Evolutionary conservation across 2,329 filamentous ascomycete species (phyloP), one percentile per base, ranked within the genome.

Genomic region (Fusarium chlamydosporum): DNA sequence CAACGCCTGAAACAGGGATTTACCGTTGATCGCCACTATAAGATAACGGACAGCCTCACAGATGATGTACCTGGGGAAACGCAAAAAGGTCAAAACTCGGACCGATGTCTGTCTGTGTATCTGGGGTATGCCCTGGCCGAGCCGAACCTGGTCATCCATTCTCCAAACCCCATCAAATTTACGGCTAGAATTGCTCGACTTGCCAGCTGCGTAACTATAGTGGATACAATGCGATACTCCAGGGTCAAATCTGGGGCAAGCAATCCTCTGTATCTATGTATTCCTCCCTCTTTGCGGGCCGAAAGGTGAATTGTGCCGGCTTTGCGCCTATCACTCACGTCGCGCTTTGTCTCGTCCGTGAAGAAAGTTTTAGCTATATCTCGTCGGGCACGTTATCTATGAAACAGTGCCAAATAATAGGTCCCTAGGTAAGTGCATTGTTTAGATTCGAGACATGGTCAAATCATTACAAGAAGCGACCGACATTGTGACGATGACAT

Each of bases 171-270:
- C 41, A n/a, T 6, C 6, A 18, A n/a, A 10, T 13, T 13, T 16
- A 6, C 33, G 20, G 46, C 46, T 50, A 50, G 11, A 50, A 20
- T 50, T 37, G 46, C 46, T 50, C 26, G 11, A 50, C 46, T 50
- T 37, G 33, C 23, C 46, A 50, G n/a, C 6, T 10, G 6, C 8
- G 8, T 8, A 27, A 9, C 8, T 18, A 20, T 6, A 18, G 47
- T 50, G 47, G 47, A 4, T 35, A 29, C 26, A 16, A 18, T n/a
- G 29, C n/a, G 26, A 29, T 45, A 29, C 16, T n/a, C 7, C 15
- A n/a, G 34, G 26, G 23, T 43, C 18, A 41, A 23, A 16, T 41
- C 38, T 41, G 20, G 38, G 20, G 20, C 38, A 41, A 16, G 23
- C 12, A 20, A 41, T 4, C 15, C 38, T 26, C 29, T 23, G 38